phyloP scores from a whole-genome alignment of 192 early-diverging fungal genomes.

The Umbelopsis vinacea region DNA sequence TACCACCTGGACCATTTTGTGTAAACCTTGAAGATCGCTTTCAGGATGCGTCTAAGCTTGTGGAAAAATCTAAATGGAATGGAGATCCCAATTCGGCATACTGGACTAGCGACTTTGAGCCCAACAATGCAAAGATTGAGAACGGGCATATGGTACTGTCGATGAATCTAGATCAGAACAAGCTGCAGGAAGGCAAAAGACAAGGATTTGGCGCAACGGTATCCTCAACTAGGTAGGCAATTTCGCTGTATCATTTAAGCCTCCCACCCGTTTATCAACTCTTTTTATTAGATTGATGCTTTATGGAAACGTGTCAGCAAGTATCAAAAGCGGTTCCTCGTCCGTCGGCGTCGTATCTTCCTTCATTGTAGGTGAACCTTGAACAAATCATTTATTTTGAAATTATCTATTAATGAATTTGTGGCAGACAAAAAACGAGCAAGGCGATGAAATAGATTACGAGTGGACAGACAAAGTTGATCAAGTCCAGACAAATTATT shows the following conservation, averaged over 20 bases:
- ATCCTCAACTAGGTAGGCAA: slow-evolving; percentile 36
- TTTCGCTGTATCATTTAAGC: too few species aligned
- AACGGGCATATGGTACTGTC: slow-evolving; percentile 39
- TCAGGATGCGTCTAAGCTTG: slow-evolving; percentile 3
- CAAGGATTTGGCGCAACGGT: slow-evolving; percentile 49
- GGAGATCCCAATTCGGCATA: slow-evolving; percentile 37
- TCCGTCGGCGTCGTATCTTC: slow-evolving; percentile 5
- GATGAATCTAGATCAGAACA: slow-evolving; percentile 17
- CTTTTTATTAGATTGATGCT: slow-evolving; percentile 36
- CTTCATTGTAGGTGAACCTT: not conserved
- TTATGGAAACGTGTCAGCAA: slow-evolving; percentile 43
- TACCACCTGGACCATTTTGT: not conserved
- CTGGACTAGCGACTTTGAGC: slow-evolving; percentile 44
- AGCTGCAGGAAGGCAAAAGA: slow-evolving; percentile 34
- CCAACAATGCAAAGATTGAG: slow-evolving; percentile 37
- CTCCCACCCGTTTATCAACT: too few species aligned
- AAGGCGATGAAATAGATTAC: slow-evolving; percentile 14
- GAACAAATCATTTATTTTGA: not conserved
- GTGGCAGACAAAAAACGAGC: not conserved
- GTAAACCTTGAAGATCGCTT: slow-evolving; percentile 5
- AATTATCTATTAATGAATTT: not conserved
- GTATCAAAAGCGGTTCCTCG: slow-evolving; percentile 41
- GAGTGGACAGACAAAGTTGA: slow-evolving; percentile 9
- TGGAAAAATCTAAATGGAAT: not conserved
- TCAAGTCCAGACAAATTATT: slow-evolving; percentile 15